Evolutionary conservation across 768 basidiomycete genomes (phyloP).

Genomic region (Termitomyces sp.): DNA sequence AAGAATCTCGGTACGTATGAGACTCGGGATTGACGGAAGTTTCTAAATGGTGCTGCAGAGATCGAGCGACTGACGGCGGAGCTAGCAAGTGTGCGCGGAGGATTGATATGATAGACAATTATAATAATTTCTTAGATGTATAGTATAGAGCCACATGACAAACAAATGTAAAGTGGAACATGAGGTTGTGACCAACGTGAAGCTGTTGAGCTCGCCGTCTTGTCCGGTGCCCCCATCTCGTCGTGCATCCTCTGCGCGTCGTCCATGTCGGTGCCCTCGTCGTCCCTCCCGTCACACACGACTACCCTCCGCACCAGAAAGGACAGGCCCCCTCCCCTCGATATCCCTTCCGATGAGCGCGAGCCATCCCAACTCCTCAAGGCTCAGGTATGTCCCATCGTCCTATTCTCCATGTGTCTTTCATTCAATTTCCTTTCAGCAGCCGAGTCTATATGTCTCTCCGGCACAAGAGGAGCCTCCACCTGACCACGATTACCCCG

Average conservation of each 20-base stretch:
- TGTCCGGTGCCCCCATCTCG: slow-evolving; percentile 9
- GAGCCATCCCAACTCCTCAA: slow-evolving; percentile 29
- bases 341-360: slow-evolving; percentile 33
- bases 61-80: not conserved
- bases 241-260: slow-evolving; percentile 18
- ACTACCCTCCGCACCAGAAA: slow-evolving; percentile 34
- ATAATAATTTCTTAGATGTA: not conserved
- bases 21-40: not conserved
- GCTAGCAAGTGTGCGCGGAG: not conserved
- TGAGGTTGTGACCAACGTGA: slow-evolving; percentile 25
- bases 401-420: slow-evolving; percentile 12
- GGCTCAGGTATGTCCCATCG: slow-evolving; percentile 26
- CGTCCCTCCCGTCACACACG: slow-evolving; percentile 28
- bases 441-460: slow-evolving; percentile 29
- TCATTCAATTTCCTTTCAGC: slow-evolving; percentile 10
- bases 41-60: not conserved
- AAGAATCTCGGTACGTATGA: not conserved
- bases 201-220: slow-evolving; percentile 10
- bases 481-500: slow-evolving; percentile 39
- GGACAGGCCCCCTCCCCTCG: slow-evolving; percentile 49
- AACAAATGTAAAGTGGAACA: slow-evolving; percentile 32
- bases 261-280: slow-evolving; percentile 37
- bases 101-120: not conserved
- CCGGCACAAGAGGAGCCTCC: slow-evolving; percentile 30
- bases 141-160: slow-evolving; percentile 19